Evolutionary conservation across 805 yeast species (phyloP).

Genomic region (Lachancea quebecensis): DNA sequence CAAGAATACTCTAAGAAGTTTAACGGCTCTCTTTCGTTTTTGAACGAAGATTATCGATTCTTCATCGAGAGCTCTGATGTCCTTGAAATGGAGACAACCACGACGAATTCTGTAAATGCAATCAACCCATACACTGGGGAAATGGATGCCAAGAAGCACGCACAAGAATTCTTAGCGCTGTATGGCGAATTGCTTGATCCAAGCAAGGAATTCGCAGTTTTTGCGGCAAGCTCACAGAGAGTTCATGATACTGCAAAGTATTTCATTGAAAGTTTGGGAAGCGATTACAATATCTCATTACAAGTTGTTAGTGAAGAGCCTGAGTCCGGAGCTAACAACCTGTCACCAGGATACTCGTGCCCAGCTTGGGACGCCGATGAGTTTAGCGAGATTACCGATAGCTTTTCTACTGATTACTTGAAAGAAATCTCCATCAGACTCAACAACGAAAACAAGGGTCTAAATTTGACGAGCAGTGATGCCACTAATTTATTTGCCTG

Average conservation of each 20-base stretch:
- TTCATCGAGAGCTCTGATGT: slow-evolving; percentile 37
- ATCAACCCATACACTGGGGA: slow-evolving; percentile 41
- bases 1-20: slow-evolving; percentile 29
- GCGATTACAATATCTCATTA: slow-evolving; percentile 25
- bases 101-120: slow-evolving; percentile 21
- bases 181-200: slow-evolving; percentile 38
- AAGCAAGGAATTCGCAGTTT: slow-evolving; percentile 37
- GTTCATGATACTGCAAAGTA: slow-evolving; percentile 45
- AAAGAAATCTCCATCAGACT: slow-evolving; percentile 51
- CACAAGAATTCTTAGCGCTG: slow-evolving; percentile 38
- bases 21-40: slow-evolving; percentile 47
- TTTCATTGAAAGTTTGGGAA: slow-evolving; percentile 37
- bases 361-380: slow-evolving; percentile 28
- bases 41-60: slow-evolving; percentile 45
- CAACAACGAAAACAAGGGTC: slow-evolving; percentile 47
- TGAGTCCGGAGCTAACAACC: slow-evolving; percentile 42
- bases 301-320: slow-evolving; percentile 37
- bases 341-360: slow-evolving; percentile 44
- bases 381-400: slow-evolving; percentile 12
- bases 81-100: slow-evolving; percentile 36
- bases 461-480: slow-evolving; percentile 46
- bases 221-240: slow-evolving; percentile 42
- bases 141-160: slow-evolving; percentile 38
- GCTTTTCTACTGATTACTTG: slow-evolving; percentile 35
- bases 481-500: slow-evolving; percentile 46